Evolutionary conservation across 768 basidiomycete genomes (phyloP).

Genomic region (Hemileccinum impolitum): DNA sequence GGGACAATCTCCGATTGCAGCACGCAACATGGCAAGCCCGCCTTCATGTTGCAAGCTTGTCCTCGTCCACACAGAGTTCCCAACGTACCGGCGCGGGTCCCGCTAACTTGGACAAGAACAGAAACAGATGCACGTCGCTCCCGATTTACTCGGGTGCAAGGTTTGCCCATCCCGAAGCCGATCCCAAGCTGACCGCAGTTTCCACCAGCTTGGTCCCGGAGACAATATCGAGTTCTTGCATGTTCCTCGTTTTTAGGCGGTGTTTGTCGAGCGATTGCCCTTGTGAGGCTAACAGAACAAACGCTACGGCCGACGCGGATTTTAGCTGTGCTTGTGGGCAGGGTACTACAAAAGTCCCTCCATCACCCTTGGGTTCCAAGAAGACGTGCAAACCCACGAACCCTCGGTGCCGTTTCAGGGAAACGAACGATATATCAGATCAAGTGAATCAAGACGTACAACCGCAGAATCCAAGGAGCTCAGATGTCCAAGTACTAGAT

Average conservation of each 20-base stretch:
- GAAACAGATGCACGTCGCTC: neutral
- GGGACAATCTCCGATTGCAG: constrained; percentile 13
- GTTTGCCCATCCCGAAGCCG: neutral
- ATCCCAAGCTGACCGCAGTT: neutral
- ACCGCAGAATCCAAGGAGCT: neutral
- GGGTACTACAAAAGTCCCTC: neutral
- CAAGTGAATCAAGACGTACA: neutral
- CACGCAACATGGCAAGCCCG: constrained; percentile 13
- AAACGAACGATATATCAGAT: neutral
- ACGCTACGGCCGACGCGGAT: neutral
- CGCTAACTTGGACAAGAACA: neutral
- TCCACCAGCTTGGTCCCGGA: neutral
- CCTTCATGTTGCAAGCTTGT: constrained; percentile 3
- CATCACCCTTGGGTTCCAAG: neutral
- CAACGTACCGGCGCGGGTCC: neutral
- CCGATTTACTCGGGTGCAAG: neutral
- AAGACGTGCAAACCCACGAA: neutral
- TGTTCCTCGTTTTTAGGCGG: constrained; percentile 7
- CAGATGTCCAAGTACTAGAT: neutral
- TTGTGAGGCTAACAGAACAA: constrained; percentile 8
- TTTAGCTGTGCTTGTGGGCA: neutral
- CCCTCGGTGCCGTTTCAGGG: neutral
- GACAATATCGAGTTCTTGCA: neutral
- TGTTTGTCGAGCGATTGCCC: constrained; percentile 14
- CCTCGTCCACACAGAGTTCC: neutral